phyloP scores from a whole-genome alignment of 495 filamentous ascomycete species.

The Penicillium macrosclerotiorum region DNA sequence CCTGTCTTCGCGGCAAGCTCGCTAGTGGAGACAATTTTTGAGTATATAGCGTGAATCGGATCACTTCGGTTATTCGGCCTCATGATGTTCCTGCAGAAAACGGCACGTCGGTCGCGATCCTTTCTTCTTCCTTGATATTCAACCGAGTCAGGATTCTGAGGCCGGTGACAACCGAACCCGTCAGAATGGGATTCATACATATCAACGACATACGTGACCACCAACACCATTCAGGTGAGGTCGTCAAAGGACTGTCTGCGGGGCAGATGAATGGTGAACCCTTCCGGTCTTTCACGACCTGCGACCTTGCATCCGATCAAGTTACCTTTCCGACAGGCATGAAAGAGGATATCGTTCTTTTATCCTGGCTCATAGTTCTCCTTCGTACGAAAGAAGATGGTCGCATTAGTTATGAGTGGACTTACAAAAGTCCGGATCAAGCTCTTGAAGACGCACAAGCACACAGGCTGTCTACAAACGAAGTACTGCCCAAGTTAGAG shows the following conservation, averaged over 20 bases:
- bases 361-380: slow-evolving; percentile 46
- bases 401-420: slow-evolving; percentile 38
- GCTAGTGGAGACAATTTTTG: slow-evolving; percentile 2
- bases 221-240: slow-evolving; percentile 1
- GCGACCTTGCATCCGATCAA: slow-evolving; percentile 17
- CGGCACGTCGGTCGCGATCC: slow-evolving; percentile 2
- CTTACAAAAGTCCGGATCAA: slow-evolving; percentile 16
- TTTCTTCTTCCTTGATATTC: slow-evolving; percentile 5
- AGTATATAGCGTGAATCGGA: slow-evolving; percentile 17
- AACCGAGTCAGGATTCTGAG: slow-evolving; percentile 2
- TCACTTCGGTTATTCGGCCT: slow-evolving; percentile 9
- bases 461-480: slow-evolving; percentile 17
- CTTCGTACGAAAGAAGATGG: slow-evolving; percentile 37
- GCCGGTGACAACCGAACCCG: slow-evolving; percentile 13
- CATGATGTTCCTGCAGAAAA: slow-evolving; percentile 3
- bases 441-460: neutral
- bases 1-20: slow-evolving; percentile 3
- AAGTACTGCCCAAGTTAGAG: slow-evolving; percentile 26
- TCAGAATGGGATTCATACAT: slow-evolving; percentile 30
- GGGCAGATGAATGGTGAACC: slow-evolving; percentile 4
- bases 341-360: slow-evolving; percentile 38
- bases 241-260: neutral
- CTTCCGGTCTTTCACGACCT: slow-evolving; percentile 17
- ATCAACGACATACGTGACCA: slow-evolving; percentile 11
- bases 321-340: slow-evolving; percentile 21